These are phyloP conservation scores for Cadophora sp. DNA, from an alignment of 2,329 filamentous ascomycete species.

Conservation along the genomic window DNA sequence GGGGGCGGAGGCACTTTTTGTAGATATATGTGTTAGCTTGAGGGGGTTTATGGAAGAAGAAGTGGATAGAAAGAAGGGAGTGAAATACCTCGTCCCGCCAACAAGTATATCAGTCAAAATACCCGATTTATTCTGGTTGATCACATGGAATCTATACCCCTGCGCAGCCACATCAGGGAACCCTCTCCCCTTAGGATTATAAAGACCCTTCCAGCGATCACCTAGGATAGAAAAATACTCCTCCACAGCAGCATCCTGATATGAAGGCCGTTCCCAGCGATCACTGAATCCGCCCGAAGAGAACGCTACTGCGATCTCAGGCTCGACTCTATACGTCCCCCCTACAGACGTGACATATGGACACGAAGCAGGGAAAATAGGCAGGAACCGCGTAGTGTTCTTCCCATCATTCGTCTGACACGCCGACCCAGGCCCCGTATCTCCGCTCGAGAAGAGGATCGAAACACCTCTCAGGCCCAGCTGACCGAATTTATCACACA, in stretches of 20 bases:
- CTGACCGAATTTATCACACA: slow-evolving; percentile 68
- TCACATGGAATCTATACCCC: slow-evolving; percentile 58
- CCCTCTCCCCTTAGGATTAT: slow-evolving; percentile 56
- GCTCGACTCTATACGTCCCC: slow-evolving; percentile 52
- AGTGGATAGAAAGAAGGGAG: no score
- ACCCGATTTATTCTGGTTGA: slow-evolving; percentile 1
- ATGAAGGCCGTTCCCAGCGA: slow-evolving; percentile 55
- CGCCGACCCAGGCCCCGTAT: slow-evolving; percentile 57
- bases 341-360: slow-evolving; percentile 72
- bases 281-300: slow-evolving; percentile 59
- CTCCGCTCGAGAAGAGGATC: slow-evolving; percentile 66
- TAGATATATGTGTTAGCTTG: slow-evolving; percentile 43
- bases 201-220: slow-evolving; percentile 54
- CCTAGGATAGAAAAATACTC: slow-evolving; percentile 52
- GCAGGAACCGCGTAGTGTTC: slow-evolving; percentile 58
- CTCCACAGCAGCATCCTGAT: slow-evolving; percentile 54
- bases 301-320: slow-evolving; percentile 54
- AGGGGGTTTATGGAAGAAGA: no score
- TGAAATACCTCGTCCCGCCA: slow-evolving; percentile 35
- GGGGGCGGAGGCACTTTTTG: slow-evolving; percentile 59
- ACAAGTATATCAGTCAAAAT: slow-evolving; percentile 28
- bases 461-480: slow-evolving; percentile 69
- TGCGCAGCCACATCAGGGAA: slow-evolving; percentile 64
- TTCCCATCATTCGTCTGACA: slow-evolving; percentile 67
- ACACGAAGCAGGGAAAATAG: slow-evolving; percentile 69